phyloP scores from a whole-genome alignment of 106 monocot genomes.

The Apostasia ramifera region DNA sequence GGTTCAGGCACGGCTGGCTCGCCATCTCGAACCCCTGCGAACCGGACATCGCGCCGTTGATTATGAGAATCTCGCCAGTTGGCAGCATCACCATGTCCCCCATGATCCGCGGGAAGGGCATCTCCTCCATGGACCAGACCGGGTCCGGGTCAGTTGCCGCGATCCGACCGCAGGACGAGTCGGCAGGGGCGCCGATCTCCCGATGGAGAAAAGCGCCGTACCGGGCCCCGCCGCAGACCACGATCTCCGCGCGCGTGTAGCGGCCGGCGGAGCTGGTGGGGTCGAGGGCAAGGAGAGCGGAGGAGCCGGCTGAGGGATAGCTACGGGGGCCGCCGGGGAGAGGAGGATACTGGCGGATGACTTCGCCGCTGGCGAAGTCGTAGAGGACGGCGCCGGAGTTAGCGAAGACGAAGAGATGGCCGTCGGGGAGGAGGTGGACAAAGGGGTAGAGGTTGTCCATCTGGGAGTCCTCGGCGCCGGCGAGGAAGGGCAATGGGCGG shows the following conservation, averaged over 20 bases:
- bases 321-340: slow-evolving; percentile 47
- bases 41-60: slow-evolving; percentile 56
- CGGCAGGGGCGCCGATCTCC: slow-evolving; percentile 23
- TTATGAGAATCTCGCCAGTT: slow-evolving; percentile 40
- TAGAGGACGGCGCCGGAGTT: slow-evolving; percentile 43
- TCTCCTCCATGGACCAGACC: slow-evolving; percentile 36
- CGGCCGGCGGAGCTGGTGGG: slow-evolving; percentile 18
- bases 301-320: slow-evolving; percentile 74
- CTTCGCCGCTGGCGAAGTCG: slow-evolving; percentile 23
- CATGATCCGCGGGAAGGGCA: slow-evolving; percentile 59
- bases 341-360: slow-evolving; percentile 41
- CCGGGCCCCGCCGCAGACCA: slow-evolving; percentile 62
- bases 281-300: slow-evolving; percentile 60
- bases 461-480: slow-evolving; percentile 33
- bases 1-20: slow-evolving; percentile 38
- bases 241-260: slow-evolving; percentile 34
- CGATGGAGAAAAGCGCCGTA: slow-evolving; percentile 33
- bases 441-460: slow-evolving; percentile 76
- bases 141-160: slow-evolving; percentile 25
- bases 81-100: slow-evolving; percentile 72
- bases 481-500: slow-evolving; percentile 40
- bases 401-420: slow-evolving; percentile 79
- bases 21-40: slow-evolving; percentile 52
- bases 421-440: slow-evolving; percentile 82
- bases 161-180: slow-evolving; percentile 48